Conservation (phyloP, 108 stramenopile species). For the Cyclotella baltica region DNA sequence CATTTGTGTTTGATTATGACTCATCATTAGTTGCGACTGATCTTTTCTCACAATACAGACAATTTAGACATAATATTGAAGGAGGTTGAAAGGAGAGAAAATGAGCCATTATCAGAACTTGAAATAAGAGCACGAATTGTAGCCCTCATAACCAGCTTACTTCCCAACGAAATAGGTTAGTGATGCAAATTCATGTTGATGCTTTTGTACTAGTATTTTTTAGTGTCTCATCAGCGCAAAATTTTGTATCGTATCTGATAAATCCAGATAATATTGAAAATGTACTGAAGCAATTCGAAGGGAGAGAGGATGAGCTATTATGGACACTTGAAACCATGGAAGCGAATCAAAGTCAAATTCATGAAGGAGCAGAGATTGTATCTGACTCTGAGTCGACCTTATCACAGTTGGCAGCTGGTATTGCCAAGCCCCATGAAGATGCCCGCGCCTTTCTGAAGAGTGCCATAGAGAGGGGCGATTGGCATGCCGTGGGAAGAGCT, state of each 20-base stretch:
- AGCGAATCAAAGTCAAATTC: conserved; percentile 69
- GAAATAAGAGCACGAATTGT: neutral
- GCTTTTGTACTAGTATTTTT: too few species aligned
- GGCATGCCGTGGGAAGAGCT: conserved; percentile 91
- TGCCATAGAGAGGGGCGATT: conserved; percentile 87
- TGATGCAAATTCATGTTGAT: too few species aligned
- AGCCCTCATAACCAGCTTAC: neutral
- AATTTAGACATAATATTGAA: too few species aligned
- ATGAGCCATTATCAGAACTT: too few species aligned
- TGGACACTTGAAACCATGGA: conserved; percentile 70
- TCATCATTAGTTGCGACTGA: too few species aligned
- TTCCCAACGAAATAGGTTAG: neutral
- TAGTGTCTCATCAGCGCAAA: too few species aligned
- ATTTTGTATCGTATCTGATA: neutral
- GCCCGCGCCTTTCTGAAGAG: conserved; percentile 37
- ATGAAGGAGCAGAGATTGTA: too few species aligned
- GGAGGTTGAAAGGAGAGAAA: too few species aligned
- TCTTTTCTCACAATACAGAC: too few species aligned
- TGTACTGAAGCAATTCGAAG: conserved; percentile 71
- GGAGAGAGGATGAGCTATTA: conserved; percentile 62
- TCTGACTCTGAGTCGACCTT: too few species aligned
- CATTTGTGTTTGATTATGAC: too few species aligned
- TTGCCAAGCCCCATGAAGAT: neutral
- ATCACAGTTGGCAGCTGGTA: too few species aligned
- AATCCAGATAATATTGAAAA: neutral